Evolutionary conservation across 768 basidiomycete genomes (phyloP), one percentile per base, ranked within the genome.

Genomic region (Albatrellus ellisii): DNA sequence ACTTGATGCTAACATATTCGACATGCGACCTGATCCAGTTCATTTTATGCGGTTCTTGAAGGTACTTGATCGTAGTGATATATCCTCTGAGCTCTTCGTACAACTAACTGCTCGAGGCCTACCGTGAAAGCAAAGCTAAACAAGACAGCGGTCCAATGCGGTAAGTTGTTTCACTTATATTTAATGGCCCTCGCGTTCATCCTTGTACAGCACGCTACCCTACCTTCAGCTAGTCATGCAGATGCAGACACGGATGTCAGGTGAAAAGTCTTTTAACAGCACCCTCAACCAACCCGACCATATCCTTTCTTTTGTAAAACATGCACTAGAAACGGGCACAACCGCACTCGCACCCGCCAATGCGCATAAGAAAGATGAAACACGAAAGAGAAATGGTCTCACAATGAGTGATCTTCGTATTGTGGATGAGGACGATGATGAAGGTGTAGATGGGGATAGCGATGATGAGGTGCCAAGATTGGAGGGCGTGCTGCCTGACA

Each of bases 141-240:
- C 48, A 46, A 17, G 64, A 64, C 36, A 61, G 59, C 27, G 68
- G 79, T 53, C 72, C 77, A 7, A 59, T 75, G 28, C 65, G 64
- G 79, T 79, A 35, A 42, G 62, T 49, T n/a, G 26, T 2, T 41
- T 28, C 20, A 20, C 6, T 21, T 4, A 36, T 15, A 21, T 45
- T 22, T 2, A n/a, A 6, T 22, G 2, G 26, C 28, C 36, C 27
- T 26, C 15, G 7, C 10, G 27, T 40, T n/a, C n/a, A n/a, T 38
- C 4, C 26, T 46, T 45, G 25, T 54, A 43, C 11, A 86, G 84
- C 46, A 72, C 76, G 0, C 53, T 97, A 24, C 64, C 83, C 4
- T 76, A 77, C 49, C 68, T 94, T 18, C 87, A 92, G 54, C 64
- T 92, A 26, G 75, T 88, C 26, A 66, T 90, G 46, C 76, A 82